Evolutionary conservation across 225 moss, liverwort and hornwort genomes (phyloP).

Genomic region (Bryum argenteum): DNA sequence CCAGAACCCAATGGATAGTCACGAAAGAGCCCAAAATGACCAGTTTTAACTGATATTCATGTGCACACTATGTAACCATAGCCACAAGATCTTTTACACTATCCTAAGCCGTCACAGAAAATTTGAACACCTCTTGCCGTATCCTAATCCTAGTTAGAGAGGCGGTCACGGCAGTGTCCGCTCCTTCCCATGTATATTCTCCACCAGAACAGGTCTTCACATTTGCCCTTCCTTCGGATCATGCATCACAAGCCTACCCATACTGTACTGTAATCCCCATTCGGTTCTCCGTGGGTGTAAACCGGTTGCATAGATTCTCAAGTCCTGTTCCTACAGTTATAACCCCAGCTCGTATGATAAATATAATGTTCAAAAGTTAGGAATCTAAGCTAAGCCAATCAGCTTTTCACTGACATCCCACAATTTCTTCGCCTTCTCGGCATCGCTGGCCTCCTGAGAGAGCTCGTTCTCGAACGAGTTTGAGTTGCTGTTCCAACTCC

Average conservation of each 20-base stretch:
- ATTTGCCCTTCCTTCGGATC: constrained; percentile 8
- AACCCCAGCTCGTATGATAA: not conserved
- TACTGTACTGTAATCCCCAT: constrained; percentile 15
- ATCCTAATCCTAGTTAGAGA: constrained; percentile 17
- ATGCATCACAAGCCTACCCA: constrained; percentile 25
- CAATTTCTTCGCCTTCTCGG: constrained; percentile 87
- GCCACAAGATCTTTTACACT: constrained; percentile 21
- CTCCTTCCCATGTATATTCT: constrained; percentile 20
- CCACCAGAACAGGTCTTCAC: constrained; percentile 16
- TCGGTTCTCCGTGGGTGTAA: constrained; percentile 28
- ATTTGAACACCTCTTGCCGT: constrained; percentile 31
- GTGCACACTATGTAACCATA: constrained; percentile 1
- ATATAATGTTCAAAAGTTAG: not conserved
- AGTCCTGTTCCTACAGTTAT: constrained; percentile 21
- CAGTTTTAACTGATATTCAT: not conserved
- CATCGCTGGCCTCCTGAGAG: constrained; percentile 89
- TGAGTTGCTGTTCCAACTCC: constrained; percentile 96
- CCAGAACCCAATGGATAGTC: not conserved
- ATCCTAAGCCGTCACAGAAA: constrained; percentile 47
- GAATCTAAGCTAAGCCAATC: constrained; percentile 51
- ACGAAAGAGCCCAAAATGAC: constrained; percentile 4
- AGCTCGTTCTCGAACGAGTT: constrained; percentile 93
- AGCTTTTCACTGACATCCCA: constrained; percentile 92
- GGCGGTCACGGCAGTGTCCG: constrained; percentile 2
- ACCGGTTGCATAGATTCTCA: constrained; percentile 18